These are phyloP conservation scores for Dothistroma septosporum DNA, from an alignment of 2,329 filamentous ascomycete species.

Conservation along the genomic window DNA sequence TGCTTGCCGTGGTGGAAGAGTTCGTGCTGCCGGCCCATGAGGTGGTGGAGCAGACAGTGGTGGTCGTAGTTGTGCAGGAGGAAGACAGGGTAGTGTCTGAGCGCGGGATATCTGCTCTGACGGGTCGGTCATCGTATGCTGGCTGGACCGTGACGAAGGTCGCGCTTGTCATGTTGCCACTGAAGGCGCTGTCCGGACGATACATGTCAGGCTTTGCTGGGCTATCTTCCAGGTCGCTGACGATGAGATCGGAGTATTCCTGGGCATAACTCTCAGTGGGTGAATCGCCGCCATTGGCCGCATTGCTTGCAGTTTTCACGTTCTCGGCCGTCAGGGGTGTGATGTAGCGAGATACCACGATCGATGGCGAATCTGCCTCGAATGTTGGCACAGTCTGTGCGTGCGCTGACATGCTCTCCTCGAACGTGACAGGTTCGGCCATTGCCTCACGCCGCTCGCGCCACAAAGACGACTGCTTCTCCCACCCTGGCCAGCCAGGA, in stretches of 20 bases:
- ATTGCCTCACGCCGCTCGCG: conserved; percentile 28
- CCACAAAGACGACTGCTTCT: conserved; percentile 31
- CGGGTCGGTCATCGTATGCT: conserved; percentile 16
- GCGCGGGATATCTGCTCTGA: conserved; percentile 14
- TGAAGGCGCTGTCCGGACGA: conserved; percentile 26
- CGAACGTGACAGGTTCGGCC: conserved; percentile 3
- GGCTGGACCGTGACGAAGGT: conserved; percentile 26
- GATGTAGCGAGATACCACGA: conserved; percentile 35
- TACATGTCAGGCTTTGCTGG: conserved; percentile 17
- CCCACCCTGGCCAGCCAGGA: conserved; percentile 28
- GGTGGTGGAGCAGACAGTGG: conserved; percentile 14
- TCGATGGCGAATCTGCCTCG: conserved; percentile 25
- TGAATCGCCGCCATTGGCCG: conserved; percentile 12
- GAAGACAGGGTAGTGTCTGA: conserved; percentile 14
- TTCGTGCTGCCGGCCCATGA: conserved; percentile 9
- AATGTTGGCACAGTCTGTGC: conserved; percentile 26
- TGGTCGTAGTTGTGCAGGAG: conserved; percentile 14
- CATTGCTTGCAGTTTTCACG: conserved; percentile 17
- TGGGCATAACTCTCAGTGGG: conserved; percentile 17
- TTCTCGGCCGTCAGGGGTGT: conserved; percentile 27
- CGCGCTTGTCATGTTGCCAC: conserved; percentile 18
- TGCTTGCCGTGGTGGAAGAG: not conserved
- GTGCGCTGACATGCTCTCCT: conserved; percentile 30
- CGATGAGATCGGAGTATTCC: conserved; percentile 22
- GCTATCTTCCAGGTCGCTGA: conserved; percentile 19